Base-by-base conservation (phyloP, 78 protist genomes). In the Dictyostelium brefeldianum region DNA sequence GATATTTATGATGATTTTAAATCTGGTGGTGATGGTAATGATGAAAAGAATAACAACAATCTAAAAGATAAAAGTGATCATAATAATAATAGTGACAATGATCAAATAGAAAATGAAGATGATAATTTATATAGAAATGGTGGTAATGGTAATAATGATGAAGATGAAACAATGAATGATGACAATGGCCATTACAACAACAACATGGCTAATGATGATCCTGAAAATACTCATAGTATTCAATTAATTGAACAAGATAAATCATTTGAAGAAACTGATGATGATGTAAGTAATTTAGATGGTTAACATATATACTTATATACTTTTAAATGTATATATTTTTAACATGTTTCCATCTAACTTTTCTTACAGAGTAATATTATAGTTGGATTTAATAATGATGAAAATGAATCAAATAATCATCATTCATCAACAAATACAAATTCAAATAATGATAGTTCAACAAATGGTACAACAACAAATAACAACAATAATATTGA, bases 1-100 rank as follows among this genome's bases (percentile, higher is more conserved):
- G 92, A 85, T 59, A 56, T 85, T 20, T 85, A 85, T 75, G 92
- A 83, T 11, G 92, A 85, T 5, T 85, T 85, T 48, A 73, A 57
- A 81, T 25, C 14, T 62, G 41, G n/a, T 56, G 65, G n/a, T 20
- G 14, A 20, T 56, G 65, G 65, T 5, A 22, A 56, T 20, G 65
- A 56, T 4, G 65, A 56, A 56, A 56, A 4, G 25, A 27, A 74
- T 20, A 17, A 25, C 14, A 17, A 5, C 29, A 18, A 78, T 27
- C 7, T 14, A 53, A 54, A 31, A 20, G 25, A 78, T 36, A 36
- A 36, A 36, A 27, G 43, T 22, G 78, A 81, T 64, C 29, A 17
- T 47, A 48, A 81, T 18, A 47, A 25, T 59, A 31, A 59, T 59
- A 57, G 67, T 14, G 79, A 82, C 1, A 50, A 48, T 43, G 7